These are phyloP conservation scores for Amanita inopinata DNA, from an alignment of 768 basidiomycete genomes.

Conservation along the genomic window DNA sequence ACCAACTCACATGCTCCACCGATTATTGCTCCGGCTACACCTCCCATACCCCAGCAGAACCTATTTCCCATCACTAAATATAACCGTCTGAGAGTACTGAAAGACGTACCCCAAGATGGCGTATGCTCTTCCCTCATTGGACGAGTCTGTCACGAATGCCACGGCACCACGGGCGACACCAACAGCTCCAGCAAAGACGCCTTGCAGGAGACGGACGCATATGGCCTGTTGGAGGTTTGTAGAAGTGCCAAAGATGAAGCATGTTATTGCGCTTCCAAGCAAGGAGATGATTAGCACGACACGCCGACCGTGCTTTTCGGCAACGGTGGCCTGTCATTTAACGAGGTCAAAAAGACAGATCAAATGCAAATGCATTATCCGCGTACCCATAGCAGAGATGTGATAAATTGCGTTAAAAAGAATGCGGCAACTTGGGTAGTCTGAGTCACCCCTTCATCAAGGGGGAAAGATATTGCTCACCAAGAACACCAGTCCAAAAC, in stretches of 20 bases:
- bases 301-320: constrained; percentile 83
- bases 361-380: constrained; percentile 6
- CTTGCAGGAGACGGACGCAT: constrained; percentile 79
- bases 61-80: constrained; percentile 28
- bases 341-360: constrained; percentile 11
- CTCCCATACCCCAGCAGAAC: constrained; percentile 95
- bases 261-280: constrained; percentile 75
- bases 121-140: constrained; percentile 92
- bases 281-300: constrained; percentile 79
- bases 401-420: constrained; percentile 94
- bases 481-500: constrained; percentile 81
- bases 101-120: constrained; percentile 70
- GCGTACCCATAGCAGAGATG: constrained; percentile 83
- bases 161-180: constrained; percentile 91
- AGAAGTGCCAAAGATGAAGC: constrained; percentile 69
- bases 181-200: constrained; percentile 87
- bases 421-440: constrained; percentile 56
- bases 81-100: constrained; percentile 3
- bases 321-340: constrained; percentile 67
- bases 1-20: constrained; percentile 68
- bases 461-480: constrained; percentile 26
- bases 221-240: constrained; percentile 73
- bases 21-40: constrained; percentile 82
- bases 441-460: constrained; percentile 11
- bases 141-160: constrained; percentile 77